These are phyloP conservation scores for Coix lacrymajobi DNA, from an alignment of 176 grass and related monocot species.

Conservation along the genomic window DNA sequence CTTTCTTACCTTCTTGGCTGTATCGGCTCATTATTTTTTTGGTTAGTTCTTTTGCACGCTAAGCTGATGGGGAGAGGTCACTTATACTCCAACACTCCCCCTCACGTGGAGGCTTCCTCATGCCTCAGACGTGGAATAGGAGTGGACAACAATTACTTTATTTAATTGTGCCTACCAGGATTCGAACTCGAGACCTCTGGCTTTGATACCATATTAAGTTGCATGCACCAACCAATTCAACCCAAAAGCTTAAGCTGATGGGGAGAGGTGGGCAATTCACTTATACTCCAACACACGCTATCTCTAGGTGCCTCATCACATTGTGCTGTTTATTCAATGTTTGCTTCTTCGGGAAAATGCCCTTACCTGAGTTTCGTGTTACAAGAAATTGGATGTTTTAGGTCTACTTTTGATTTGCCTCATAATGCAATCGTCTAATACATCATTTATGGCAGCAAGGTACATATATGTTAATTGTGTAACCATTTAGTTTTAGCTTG, in stretches of 20 bases:
- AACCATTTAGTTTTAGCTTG: background rate
- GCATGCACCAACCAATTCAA: no score
- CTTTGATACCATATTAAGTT: no score
- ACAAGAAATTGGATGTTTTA: background rate
- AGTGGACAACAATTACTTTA: no score
- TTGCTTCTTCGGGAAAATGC: background rate
- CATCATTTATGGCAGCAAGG: background rate
- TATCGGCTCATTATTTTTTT: background rate
- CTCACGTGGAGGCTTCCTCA: no score
- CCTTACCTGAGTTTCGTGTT: background rate
- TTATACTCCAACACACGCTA: no score
- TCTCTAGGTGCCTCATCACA: background rate
- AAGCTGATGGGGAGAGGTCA: no score
- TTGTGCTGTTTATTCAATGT: background rate
- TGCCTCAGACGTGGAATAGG: no score
- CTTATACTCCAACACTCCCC: no score
- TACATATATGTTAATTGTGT: background rate
- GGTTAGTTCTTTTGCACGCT: background rate
- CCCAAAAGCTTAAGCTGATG: no score
- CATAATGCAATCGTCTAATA: background rate
- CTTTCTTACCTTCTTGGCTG: constrained; percentile 5
- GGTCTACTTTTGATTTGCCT: background rate
- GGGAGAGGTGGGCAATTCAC: no score
- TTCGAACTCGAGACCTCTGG: no score
- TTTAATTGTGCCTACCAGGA: no score